These are phyloP conservation scores for Candida maris DNA, from an alignment of 805 yeast species.

Conservation along the genomic window DNA sequence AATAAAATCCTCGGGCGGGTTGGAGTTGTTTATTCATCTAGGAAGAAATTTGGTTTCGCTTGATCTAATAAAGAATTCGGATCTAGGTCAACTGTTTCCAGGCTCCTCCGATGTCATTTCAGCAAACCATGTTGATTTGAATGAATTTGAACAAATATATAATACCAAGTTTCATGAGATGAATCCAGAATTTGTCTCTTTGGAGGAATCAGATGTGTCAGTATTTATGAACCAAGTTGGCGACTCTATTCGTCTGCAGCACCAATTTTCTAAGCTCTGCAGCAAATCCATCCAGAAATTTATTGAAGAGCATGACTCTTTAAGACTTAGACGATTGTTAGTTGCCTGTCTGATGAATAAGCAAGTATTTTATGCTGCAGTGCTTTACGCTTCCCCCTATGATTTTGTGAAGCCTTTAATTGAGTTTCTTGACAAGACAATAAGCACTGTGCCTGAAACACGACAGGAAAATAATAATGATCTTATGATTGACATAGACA, in stretches of 20 bases:
- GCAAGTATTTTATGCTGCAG: conserved; percentile 38
- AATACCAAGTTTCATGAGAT: conserved; percentile 30
- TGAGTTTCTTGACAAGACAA: conserved; percentile 46
- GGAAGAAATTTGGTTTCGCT: conserved; percentile 17
- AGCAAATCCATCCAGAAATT: conserved; percentile 33
- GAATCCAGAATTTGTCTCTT: conserved; percentile 45
- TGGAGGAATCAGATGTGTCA: conserved; percentile 52
- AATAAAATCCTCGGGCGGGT: conserved; percentile 9
- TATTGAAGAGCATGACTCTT: conserved; percentile 37
- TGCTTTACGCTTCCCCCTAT: conserved; percentile 43
- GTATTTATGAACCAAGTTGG: conserved; percentile 47
- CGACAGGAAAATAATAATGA: conserved; percentile 21
- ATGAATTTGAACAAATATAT: conserved; percentile 17
- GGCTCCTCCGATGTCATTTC: conserved; percentile 3
- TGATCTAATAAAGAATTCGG: conserved; percentile 20
- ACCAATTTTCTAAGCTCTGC: conserved; percentile 37
- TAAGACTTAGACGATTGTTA: conserved; percentile 47
- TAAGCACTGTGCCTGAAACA: conserved; percentile 15
- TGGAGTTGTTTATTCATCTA: conserved; percentile 14
- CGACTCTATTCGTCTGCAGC: conserved; percentile 41
- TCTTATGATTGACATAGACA: conserved; percentile 26
- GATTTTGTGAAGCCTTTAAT: conserved; percentile 42
- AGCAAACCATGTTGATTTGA: conserved; percentile 1
- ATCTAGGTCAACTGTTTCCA: conserved; percentile 8
- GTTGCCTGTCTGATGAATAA: conserved; percentile 46